Evolutionary conservation across 768 basidiomycete species (phyloP), one percentile per base, ranked within the genome.

Genomic region (Suillus decipiens): DNA sequence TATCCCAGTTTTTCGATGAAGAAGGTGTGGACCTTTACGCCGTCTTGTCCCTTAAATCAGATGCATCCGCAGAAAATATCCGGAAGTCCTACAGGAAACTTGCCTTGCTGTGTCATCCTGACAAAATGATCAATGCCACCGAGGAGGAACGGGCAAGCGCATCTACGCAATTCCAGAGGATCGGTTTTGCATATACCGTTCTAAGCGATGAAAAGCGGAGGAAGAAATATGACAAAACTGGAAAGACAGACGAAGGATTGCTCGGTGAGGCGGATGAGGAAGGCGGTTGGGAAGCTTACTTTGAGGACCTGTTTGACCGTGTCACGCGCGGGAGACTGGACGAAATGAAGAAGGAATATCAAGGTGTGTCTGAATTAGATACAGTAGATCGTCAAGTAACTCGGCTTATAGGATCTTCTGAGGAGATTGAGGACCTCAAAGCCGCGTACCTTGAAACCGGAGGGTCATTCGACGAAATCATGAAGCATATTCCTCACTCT

Each of bases 181-280:
- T 99, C 67, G 94, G 96, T 0, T 98, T 96, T 71, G 93, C 96
- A 11, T 99, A 97, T 75, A 82, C 93, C 1, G 88, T 99, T 0
- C 80, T 99, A 34, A 83, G 88, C 60, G 95, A 99, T 68, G 86
- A 86, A 63, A 87, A 85, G 70, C 77, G 89, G 67, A 84, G 89
- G 71, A 80, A 85, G 71, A 81, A 86, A 64, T 99, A 98, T 68
- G 95, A 99, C 69, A 76, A 75, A 61, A 96, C 91, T 0, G 97
- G 97, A 19, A 84, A 84, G 67, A 97, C 95, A 10, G 87, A 89
- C 66, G 95, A 98, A 69, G 85, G 84, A 11, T 82, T 90, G 50
- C 87, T 88, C 56, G 72, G 90, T 45, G 86, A 79, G 28, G 84
- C 84, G 7, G 92, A 86, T 11, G 92, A 90, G 63, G 91, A 89